Evolutionary conservation across 805 yeast genomes (phyloP).

Genomic region (Kodamaea nitidulidarum): DNA sequence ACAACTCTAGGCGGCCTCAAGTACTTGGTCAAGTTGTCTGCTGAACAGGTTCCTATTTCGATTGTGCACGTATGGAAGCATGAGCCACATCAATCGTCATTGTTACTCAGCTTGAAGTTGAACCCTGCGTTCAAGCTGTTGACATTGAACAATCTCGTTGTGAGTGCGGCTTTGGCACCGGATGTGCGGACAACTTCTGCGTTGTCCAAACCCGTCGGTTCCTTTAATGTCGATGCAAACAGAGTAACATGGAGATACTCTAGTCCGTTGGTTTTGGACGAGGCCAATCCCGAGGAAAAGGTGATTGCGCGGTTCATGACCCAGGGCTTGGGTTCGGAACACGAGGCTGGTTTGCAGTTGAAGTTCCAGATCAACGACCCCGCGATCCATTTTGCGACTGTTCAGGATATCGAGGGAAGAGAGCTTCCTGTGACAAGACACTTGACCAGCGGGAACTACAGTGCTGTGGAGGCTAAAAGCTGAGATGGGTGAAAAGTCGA

Average conservation of each 20-base stretch:
- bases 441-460: constrained; percentile 47
- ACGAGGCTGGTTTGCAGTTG: constrained; percentile 68
- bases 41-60: constrained; percentile 55
- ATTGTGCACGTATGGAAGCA: constrained; percentile 87
- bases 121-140: constrained; percentile 40
- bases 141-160: constrained; percentile 53
- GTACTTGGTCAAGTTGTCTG: constrained; percentile 53
- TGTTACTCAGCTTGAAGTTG: constrained; percentile 67
- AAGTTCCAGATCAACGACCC: constrained; percentile 52
- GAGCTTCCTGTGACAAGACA: constrained; percentile 44
- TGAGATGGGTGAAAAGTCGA: background rate
- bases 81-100: constrained; percentile 79
- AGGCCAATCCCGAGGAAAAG: constrained; percentile 48
- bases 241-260: constrained; percentile 81
- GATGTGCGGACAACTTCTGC: constrained; percentile 69
- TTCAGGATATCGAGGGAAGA: constrained; percentile 24
- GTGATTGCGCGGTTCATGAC: constrained; percentile 86
- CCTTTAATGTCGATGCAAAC: constrained; percentile 79
- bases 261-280: constrained; percentile 35
- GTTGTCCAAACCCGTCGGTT: constrained; percentile 86
- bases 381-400: constrained; percentile 39
- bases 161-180: constrained; percentile 54
- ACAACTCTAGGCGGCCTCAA: constrained; percentile 79
- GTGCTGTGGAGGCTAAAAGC: constrained; percentile 30
- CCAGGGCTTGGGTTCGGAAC: constrained; percentile 64